Base-by-base conservation (phyloP, 2,329 filamentous ascomycete genomes). In the Sclerotinia subarctica region DNA sequence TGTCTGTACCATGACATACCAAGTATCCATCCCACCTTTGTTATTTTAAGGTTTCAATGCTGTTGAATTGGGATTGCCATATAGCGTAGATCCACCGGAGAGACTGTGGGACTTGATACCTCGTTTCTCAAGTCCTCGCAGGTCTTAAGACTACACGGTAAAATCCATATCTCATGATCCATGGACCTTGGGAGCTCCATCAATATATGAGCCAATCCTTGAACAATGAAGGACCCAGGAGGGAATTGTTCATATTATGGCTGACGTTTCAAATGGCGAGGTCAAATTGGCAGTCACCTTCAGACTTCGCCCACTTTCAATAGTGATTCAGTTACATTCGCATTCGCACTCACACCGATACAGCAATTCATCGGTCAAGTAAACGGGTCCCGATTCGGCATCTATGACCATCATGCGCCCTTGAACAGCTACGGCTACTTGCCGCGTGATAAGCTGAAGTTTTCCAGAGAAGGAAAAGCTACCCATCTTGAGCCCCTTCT, bases 341-440 rank as follows among this genome's bases (percentile, higher is more conserved):
- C 21, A 24, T 24, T 29, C 26, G 7, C 24, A 42, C 35, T 15
- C 58, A 62, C 44, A 57, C 47, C 63, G 42, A 65, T 47, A 24
- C 15, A 35, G 21, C 52, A 32, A 57, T 57, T 15, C 38, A n/a
- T 51, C 59, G 59, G 59, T 38, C 46, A 38, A 54, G 42, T 26
- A 32, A 53, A 67, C 29, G 47, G 56, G 38, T 24, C 38, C 44
- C 44, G 56, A 53, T 29, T 62, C 47, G 26, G 56, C 49, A 67
- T 52, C 32, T 60, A 60, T 59, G 64, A 26, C 56, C 54, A 67
- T 62, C 57, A 67, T 67, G 56, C 47, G 64, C 56, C 56, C 32
- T 24, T 67, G 46, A 62, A 29, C 32, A 66, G 56, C 56, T 67
- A 44, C 54, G 56, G 56, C 35, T 52, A 47, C 56, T 67, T 51